Evolutionary conservation across 1,284 basidiomycete species (phyloP).

Genomic region (Microbotryum lychnidis-dioicae): DNA sequence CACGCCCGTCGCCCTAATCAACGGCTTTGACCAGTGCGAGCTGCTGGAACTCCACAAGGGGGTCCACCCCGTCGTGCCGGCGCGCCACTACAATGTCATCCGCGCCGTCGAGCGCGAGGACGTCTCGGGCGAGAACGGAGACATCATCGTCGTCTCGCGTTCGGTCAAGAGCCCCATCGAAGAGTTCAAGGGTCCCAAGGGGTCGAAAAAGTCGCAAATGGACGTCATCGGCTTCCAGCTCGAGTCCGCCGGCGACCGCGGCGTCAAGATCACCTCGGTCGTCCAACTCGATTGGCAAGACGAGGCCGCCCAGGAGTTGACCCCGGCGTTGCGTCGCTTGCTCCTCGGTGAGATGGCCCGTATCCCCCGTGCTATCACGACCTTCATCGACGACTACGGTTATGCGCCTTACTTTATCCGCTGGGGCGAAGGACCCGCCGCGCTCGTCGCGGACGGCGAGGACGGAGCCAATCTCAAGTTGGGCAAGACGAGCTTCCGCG

Average conservation of each 20-base stretch:
- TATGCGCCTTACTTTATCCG: constrained; percentile 31
- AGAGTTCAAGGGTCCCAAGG: constrained; percentile 10
- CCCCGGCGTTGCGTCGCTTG: constrained; percentile 19
- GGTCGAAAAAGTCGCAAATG: constrained; percentile 4
- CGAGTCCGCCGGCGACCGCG: not conserved
- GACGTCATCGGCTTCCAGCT: constrained; percentile 24
- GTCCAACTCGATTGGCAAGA: constrained; percentile 5
- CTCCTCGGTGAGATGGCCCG: constrained; percentile 18
- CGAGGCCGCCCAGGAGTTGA: constrained; percentile 3
- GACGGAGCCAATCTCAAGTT: constrained; percentile 13
- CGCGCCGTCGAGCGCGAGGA: constrained; percentile 24
- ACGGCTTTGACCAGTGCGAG: constrained; percentile 25
- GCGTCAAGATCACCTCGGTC: constrained; percentile 15
- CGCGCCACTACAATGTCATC: constrained; percentile 16
- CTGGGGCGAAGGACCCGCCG: constrained; percentile 27
- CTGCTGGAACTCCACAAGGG: constrained; percentile 26
- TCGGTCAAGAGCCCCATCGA: constrained; percentile 12
- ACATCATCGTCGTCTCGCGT: constrained; percentile 19
- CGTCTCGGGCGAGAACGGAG: constrained; percentile 11
- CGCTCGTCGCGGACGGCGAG: constrained; percentile 14
- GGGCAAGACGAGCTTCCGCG: constrained; percentile 18
- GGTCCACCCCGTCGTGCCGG: constrained; percentile 20
- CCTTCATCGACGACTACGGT: constrained; percentile 26
- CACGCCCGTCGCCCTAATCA: constrained; percentile 12
- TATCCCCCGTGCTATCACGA: constrained; percentile 11